A percentile compares a stretch with the other conserved stretches of the same genome.
Conservation (phyloP, 306 rosid species). For the Gillenia trifoliata region DNA sequence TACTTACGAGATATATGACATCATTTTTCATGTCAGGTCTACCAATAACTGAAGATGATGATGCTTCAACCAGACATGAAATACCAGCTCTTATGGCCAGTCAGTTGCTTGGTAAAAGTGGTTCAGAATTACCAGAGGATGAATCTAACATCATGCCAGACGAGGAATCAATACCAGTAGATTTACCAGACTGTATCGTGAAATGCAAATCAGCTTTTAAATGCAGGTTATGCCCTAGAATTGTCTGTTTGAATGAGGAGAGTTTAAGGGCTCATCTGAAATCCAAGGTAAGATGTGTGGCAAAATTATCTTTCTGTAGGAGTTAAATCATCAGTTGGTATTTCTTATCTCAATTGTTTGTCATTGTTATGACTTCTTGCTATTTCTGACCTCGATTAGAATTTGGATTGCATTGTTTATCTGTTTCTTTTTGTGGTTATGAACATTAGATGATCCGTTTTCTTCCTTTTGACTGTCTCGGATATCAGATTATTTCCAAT, state of each 20-base stretch:
- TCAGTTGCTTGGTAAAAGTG: slow-evolving; percentile 29
- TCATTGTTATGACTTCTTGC: background rate
- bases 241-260: slow-evolving; percentile 78
- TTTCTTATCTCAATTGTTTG: background rate
- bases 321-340: background rate
- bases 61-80: slow-evolving; percentile 35
- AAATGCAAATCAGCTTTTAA: slow-evolving; percentile 76
- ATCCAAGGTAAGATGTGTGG: slow-evolving; percentile 62
- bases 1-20: slow-evolving; percentile 1
- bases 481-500: background rate
- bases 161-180: slow-evolving; percentile 27
- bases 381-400: background rate
- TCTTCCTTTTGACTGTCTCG: background rate
- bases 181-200: slow-evolving; percentile 39
- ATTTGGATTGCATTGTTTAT: background rate
- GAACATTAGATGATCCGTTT: background rate
- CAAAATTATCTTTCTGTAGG: slow-evolving; percentile 8
- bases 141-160: slow-evolving; percentile 23
- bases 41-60: slow-evolving; percentile 45
- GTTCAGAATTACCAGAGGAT: slow-evolving; percentile 23
- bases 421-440: background rate
- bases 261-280: slow-evolving; percentile 68
- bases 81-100: slow-evolving; percentile 15
- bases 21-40: slow-evolving; percentile 32
- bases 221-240: slow-evolving; percentile 86